Evolutionary conservation across 2,329 filamentous ascomycete species (phyloP), one percentile per base, ranked within the genome.

Genomic region (Allantophomopsis lycopodina): DNA sequence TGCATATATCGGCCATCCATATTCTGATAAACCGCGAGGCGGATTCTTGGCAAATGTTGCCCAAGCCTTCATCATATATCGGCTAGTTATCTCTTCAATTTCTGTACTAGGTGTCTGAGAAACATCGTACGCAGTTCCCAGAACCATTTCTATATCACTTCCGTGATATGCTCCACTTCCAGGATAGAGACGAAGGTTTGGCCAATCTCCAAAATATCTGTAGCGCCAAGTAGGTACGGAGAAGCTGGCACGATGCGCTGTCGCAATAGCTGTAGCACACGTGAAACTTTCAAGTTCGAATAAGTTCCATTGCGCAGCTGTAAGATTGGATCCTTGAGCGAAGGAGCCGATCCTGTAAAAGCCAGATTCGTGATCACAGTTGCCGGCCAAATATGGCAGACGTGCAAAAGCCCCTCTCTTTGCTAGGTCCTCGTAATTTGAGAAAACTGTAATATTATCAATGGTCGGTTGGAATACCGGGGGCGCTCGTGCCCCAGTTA

Each of bases 361-460:
- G 1, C 73, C 68, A 13, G 79, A 81, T 55, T 86, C 81, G 50
- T 84, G 76, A 32, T 73, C 71, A 56, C 76, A 78, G 61, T 77
- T 85, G 7, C 80, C 80, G 0, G 78, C 82, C 37, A 86, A 59
- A 38, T 84, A 67, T 7, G 76, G 73, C 7, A 79, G 62, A 12
- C 15, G 34, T 38, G 32, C 32, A 34, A 34, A 34, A 34, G n/a
- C 16, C 3, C 32, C 43, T 39, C 8, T 47, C 48, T 46, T 42
- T 2, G 46, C 45, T n/a, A 42, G 41, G 7, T 39, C 30, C 7
- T 41, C 39, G 41, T 55, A 56, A 36, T 56, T 50, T 16, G 49
- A 39, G 34, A 56, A 56, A 3, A 55, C 45, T 8, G 51, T 40
- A 4, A 32, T 47, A 12, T 50, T 44, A 32, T 57, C 54, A 10